A percentile compares a stretch with the other conserved stretches of the same genome.
Evolutionary conservation across 2,329 filamentous ascomycete species (phyloP).

Genomic region (Penicillium olsonii): DNA sequence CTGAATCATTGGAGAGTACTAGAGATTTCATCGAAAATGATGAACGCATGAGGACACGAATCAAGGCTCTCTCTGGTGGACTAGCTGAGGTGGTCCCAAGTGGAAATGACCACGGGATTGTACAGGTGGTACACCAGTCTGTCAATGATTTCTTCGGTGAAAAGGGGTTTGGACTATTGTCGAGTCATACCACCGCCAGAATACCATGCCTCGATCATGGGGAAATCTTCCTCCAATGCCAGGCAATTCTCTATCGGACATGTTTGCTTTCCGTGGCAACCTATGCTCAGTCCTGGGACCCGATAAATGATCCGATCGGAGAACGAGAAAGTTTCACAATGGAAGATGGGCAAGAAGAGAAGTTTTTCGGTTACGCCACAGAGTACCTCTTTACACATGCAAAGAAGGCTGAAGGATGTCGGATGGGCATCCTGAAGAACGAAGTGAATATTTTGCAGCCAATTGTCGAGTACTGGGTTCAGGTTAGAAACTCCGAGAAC

Average conservation of each 20-base stretch:
- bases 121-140: neutral
- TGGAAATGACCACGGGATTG: neutral
- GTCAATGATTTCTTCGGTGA: neutral
- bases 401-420: neutral
- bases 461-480: neutral
- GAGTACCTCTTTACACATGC: neutral
- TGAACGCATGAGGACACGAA: neutral
- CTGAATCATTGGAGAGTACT: neutral
- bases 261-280: neutral
- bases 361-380: neutral
- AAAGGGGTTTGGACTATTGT: neutral
- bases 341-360: neutral
- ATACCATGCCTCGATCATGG: neutral
- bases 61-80: neutral
- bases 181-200: neutral
- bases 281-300: neutral
- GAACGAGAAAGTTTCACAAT: neutral
- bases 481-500: too few relatives aligned
- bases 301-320: neutral
- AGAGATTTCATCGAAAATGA: neutral
- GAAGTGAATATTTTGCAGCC: neutral
- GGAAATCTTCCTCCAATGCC: neutral
- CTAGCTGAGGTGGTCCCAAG: neutral
- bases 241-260: neutral
- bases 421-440: neutral